Evolutionary conservation across 192 early-diverging fungal genomes (phyloP).

Genomic region (Coemansia sp.): DNA sequence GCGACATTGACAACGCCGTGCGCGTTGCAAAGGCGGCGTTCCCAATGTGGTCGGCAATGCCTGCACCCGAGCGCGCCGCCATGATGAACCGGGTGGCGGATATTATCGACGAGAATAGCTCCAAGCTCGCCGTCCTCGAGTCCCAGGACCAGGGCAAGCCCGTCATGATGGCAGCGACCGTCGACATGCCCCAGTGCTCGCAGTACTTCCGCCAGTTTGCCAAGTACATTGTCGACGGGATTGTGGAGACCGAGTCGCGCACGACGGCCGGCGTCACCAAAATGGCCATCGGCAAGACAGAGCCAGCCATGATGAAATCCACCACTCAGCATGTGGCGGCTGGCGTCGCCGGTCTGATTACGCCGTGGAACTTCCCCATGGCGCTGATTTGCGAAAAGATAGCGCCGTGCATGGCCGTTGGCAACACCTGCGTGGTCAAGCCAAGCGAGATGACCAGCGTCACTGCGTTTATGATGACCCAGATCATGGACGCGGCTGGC

Average conservation of each 20-base stretch:
- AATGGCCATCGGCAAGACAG: slow-evolving; percentile 38
- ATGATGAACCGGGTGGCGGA: slow-evolving; percentile 60
- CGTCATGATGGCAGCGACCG: slow-evolving; percentile 49
- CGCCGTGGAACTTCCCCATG: slow-evolving; percentile 73
- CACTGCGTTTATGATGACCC: slow-evolving; percentile 57
- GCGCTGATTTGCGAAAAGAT: slow-evolving; percentile 76
- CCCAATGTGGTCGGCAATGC: slow-evolving; percentile 54
- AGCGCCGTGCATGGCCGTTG: slow-evolving; percentile 69
- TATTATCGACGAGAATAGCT: slow-evolving; percentile 44
- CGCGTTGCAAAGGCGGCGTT: slow-evolving; percentile 61
- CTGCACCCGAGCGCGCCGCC: slow-evolving; percentile 36
- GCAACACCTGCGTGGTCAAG: slow-evolving; percentile 74
- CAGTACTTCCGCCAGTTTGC: slow-evolving; percentile 75
- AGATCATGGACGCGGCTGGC: slow-evolving; percentile 61
- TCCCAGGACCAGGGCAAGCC: slow-evolving; percentile 75
- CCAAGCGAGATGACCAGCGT: slow-evolving; percentile 66
- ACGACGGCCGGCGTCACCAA: background rate
- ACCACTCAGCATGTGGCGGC: slow-evolving; percentile 61
- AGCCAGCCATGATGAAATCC: slow-evolving; percentile 43
- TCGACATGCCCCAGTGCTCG: slow-evolving; percentile 59
- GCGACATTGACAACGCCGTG: slow-evolving; percentile 66
- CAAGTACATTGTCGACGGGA: slow-evolving; percentile 57
- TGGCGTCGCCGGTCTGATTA: slow-evolving; percentile 72
- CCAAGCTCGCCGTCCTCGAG: slow-evolving; percentile 56
- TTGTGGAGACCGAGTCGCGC: slow-evolving; percentile 33